A percentile compares a stretch with the other conserved stretches of the same genome.
Evolutionary conservation across 2,329 filamentous ascomycete genomes (phyloP).

Genomic region (Colletotrichum higginsianum): DNA sequence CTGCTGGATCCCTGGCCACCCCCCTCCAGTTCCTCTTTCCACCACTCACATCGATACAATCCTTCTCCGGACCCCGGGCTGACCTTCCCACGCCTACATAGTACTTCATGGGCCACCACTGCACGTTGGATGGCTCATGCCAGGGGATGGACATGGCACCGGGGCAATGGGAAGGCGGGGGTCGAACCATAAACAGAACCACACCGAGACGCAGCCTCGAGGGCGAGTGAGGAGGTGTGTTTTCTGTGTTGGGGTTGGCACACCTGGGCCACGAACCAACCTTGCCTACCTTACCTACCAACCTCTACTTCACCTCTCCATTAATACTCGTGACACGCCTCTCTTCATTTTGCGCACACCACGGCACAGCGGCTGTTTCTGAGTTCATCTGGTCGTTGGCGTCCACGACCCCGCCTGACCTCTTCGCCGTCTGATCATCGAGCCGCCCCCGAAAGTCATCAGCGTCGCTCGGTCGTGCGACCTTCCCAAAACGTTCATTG

Average conservation of each 20-base stretch:
- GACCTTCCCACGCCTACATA: constrained; percentile 19
- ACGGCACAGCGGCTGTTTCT: constrained; percentile 8
- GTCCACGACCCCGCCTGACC: constrained; percentile 14
- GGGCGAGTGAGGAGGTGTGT: background rate
- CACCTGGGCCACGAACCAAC: constrained; percentile 14
- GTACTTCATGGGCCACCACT: constrained; percentile 8
- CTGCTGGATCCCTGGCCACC: background rate
- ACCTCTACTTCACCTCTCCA: constrained; percentile 17
- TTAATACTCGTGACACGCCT: constrained; percentile 31
- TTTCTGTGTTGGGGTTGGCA: constrained; percentile 32
- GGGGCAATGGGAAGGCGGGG: constrained; percentile 31
- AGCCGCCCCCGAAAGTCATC: constrained; percentile 19
- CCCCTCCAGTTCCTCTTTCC: constrained; percentile 8
- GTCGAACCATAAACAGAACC: constrained; percentile 30
- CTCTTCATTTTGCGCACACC: constrained; percentile 13
- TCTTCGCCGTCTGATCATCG: constrained; percentile 24
- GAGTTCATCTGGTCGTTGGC: constrained; percentile 36
- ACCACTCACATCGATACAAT: constrained; percentile 38
- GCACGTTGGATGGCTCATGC: constrained; percentile 27
- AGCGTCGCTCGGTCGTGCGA: constrained; percentile 3
- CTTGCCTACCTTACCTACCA: constrained; percentile 5
- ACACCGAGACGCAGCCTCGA: constrained; percentile 19
- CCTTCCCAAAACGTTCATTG: constrained; percentile 24
- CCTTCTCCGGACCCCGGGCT: constrained; percentile 39
- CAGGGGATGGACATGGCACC: constrained; percentile 14